Percentiles rank a stretch among this genome's conserved stretches.
Evolutionary conservation across 2,329 filamentous ascomycete species (phyloP).

Genomic region (Kalmusia sp.): DNA sequence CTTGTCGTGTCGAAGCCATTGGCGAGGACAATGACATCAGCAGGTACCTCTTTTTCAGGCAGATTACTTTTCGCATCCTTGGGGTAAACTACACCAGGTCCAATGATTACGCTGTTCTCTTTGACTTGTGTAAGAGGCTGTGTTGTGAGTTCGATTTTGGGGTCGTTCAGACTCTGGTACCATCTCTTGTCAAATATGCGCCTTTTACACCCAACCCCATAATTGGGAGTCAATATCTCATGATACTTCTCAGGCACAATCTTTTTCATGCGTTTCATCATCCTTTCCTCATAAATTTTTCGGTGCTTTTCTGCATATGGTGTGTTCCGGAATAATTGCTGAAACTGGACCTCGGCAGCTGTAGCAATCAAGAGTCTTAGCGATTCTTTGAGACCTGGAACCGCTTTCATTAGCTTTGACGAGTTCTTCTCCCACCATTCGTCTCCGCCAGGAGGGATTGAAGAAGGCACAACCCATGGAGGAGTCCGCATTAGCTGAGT

Average conservation of each 20-base stretch:
- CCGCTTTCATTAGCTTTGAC: conserved; percentile 52
- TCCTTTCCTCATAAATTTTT: conserved; percentile 50
- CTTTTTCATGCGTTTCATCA: conserved; percentile 55
- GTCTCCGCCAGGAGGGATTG: conserved; percentile 46
- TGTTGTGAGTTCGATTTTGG: conserved; percentile 63
- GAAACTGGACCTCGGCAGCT: conserved; percentile 53
- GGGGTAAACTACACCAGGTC: conserved; percentile 58
- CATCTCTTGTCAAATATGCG: conserved; percentile 67
- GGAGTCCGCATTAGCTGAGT: conserved; percentile 66
- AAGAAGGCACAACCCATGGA: conserved; percentile 61
- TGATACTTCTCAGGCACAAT: conserved; percentile 66
- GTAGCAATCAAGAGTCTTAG: conserved; percentile 55
- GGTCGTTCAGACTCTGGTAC: conserved; percentile 58
- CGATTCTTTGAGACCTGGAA: conserved; percentile 60
- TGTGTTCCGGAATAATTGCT: conserved; percentile 55
- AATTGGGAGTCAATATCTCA: conserved; percentile 67
- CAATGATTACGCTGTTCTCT: conserved; percentile 58
- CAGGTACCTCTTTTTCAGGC: conserved; percentile 54
- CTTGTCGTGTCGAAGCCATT: conserved; percentile 66
- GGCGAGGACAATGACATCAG: conserved; percentile 67
- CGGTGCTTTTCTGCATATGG: conserved; percentile 48
- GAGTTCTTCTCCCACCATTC: conserved; percentile 56
- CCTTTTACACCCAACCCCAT: conserved; percentile 69
- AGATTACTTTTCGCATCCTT: conserved; percentile 40
- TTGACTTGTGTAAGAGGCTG: conserved; percentile 58